Base-by-base conservation (phyloP, 495 filamentous ascomycete species). In the Entonaema liquescens region DNA sequence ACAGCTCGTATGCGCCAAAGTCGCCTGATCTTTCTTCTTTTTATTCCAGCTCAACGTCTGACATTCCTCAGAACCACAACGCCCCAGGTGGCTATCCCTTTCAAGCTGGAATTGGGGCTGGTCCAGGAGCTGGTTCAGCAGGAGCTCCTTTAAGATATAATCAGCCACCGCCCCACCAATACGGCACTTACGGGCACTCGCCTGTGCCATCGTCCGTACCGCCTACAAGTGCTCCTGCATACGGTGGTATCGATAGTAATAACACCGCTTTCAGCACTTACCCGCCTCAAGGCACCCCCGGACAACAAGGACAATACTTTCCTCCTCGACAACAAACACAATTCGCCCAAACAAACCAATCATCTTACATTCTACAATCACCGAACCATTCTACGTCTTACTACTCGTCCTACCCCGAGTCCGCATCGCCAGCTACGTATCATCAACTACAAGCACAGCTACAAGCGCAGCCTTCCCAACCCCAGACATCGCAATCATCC, bases 21-120 rank as follows among this genome's bases (percentile, higher is more conserved):
- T 86, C 84, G 60, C 85, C 85, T 67, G 85, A 87, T 75, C 80
- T 88, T 63, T 85, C 84, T 26, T 81, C 80, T 56, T 84, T 87
- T 62, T 82, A 83, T 63, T 78, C 83, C 28, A 62, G 74, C 62
- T 38, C 70, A 38, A 57, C 64, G n/a, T 61, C 72, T 52, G 55
- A 61, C 71, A 68, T 67, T 65, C 67, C 62, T 59, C 54, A 61
- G 38, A 7, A n/a, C 67, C 19, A 60, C 56, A 70, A 62, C 62
- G 21, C 42, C 21, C 33, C 62, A 35, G 62, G 53, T 42, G 57
- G 38, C 28, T 72, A 76, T 66, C 83, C 86, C 66, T 86, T 89
- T 74, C 85, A 84, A 47, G 56, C 60, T 44, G 55, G 57, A 58
- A 62, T 65, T 56, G 70, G 70, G 38, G 53, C 61, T 17, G 69